Evolutionary conservation across 2,329 filamentous ascomycete genomes (phyloP), one percentile per base, ranked within the genome.

Genomic region (Aspergillus niger): DNA sequence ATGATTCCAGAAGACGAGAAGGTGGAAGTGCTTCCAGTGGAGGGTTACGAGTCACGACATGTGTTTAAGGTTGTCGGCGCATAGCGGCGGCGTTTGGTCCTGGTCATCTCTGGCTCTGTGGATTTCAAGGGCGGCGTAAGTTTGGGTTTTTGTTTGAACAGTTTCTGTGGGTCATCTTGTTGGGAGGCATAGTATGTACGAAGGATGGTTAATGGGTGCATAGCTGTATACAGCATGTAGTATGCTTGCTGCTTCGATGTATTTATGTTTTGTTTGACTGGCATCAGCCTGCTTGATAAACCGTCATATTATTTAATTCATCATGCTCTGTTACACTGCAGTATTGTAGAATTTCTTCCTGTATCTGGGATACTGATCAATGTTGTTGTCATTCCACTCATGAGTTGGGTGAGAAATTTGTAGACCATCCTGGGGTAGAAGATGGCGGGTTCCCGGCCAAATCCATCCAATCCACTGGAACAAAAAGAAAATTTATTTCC

Each of bases 1-100:
- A 97, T 96, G 91, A 85, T 95, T 60, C 87, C 89, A n/a, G 76
- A 82, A 8, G 80, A 84, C 36, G 87, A 91, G 75, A 77, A 81
- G 59, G 81, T 92, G 17, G 79, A 86, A 24, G 82, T 91, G 15
- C 71, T 73, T 60, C 66, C 79, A 6, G 78, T 81, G 47, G 80
- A 84, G 52, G 84, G 77, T 63, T 78, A 77, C 60, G 72, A 74
- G 58, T 80, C 77, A 72, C 76, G 79, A 69, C 76, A 77, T 70
- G 66, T 72, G 53, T 80, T 81, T 69, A 76, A 72, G 51, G 70
- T 73, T 69, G 69, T 75, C 61, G 70, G 69, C 66, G 71, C 74
- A 77, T 77, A 77, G 72, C 67, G 59, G 65, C 64, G 74, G 73
- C 67, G 74, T 77, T 74, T 63, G 51, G 55, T 67, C 62, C 62